phyloP scores from a whole-genome alignment of 768 basidiomycete species.

The Scleroderma bovista region DNA sequence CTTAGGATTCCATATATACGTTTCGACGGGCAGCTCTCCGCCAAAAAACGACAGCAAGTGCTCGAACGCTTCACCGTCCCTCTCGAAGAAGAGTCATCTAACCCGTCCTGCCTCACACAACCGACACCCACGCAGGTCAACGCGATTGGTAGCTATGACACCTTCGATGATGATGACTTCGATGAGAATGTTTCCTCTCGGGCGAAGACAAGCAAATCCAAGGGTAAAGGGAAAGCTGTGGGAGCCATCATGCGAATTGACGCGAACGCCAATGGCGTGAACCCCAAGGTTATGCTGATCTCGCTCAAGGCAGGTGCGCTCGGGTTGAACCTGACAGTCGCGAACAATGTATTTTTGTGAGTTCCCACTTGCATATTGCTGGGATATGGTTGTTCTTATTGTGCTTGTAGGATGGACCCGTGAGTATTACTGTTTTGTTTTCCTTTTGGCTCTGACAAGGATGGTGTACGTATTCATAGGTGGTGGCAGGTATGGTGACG shows the following conservation, averaged over 20 bases:
- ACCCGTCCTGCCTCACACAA: no score
- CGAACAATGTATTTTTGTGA: conserved; percentile 81
- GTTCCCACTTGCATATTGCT: conserved; percentile 19
- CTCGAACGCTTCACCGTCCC: conserved; percentile 72
- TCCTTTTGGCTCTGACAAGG: neutral
- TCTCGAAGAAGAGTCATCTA: conserved; percentile 32
- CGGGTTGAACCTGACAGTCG: conserved; percentile 83
- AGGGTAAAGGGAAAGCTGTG: conserved; percentile 34
- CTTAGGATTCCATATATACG: conserved; percentile 68
- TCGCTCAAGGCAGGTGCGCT: conserved; percentile 85
- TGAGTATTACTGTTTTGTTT: conserved; percentile 36
- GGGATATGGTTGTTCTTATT: conserved; percentile 5
- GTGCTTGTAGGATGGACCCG: conserved; percentile 68
- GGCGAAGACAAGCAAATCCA: conserved; percentile 25
- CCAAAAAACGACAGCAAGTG: conserved; percentile 69
- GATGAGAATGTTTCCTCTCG: conserved; percentile 25
- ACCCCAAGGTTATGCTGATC: conserved; percentile 79
- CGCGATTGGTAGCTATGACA: neutral
- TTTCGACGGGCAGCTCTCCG: conserved; percentile 86
- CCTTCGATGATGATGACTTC: conserved; percentile 8
- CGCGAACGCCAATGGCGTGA: conserved; percentile 32
- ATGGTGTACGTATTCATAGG: conserved; percentile 29
- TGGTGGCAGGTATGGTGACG: conserved; percentile 62
- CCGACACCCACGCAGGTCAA: no score
- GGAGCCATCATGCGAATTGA: no score